Evolutionary conservation across 768 basidiomycete genomes (phyloP).

Genomic region (Scleroderma bovista): DNA sequence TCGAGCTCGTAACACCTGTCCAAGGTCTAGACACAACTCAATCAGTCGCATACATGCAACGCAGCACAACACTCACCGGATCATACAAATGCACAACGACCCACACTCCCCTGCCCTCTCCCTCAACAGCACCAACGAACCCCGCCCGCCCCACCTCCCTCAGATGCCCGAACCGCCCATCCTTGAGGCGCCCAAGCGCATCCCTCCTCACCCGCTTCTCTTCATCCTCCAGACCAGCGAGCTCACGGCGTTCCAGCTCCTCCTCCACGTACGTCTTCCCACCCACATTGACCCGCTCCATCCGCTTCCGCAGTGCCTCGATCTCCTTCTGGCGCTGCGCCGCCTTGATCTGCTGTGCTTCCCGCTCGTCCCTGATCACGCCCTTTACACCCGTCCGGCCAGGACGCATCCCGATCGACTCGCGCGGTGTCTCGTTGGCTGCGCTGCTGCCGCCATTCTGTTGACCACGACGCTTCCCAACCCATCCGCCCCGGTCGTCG

Average conservation of each 20-base stretch:
- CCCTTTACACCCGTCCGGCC: constrained; percentile 87
- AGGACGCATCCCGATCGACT: constrained; percentile 80
- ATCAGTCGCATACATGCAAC: neutral
- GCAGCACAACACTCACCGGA: constrained; percentile 44
- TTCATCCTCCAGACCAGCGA: constrained; percentile 41
- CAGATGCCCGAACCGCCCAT: constrained; percentile 69
- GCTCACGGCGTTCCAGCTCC: constrained; percentile 49
- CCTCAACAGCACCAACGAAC: constrained; percentile 70
- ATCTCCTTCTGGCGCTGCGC: constrained; percentile 48
- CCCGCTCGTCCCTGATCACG: constrained; percentile 75
- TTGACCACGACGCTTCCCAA: constrained; percentile 20
- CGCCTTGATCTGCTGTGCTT: constrained; percentile 54
- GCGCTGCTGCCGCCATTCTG: neutral
- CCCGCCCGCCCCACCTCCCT: constrained; percentile 73
- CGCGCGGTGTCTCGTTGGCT: constrained; percentile 25
- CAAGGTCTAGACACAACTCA: constrained; percentile 46
- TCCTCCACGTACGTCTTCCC: constrained; percentile 77
- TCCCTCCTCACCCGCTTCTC: constrained; percentile 29
- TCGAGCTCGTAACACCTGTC: constrained; percentile 72
- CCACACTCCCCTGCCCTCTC: constrained; percentile 64
- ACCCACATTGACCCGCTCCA: constrained; percentile 62
- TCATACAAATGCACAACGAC: constrained; percentile 86
- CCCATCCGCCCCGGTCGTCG: constrained; percentile 36
- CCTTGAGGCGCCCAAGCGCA: constrained; percentile 42
- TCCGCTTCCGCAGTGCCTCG: constrained; percentile 44